Evolutionary conservation across 2,329 filamentous ascomycete species (phyloP), one percentile per base, ranked within the genome.

Genomic region (Nemania sp.): DNA sequence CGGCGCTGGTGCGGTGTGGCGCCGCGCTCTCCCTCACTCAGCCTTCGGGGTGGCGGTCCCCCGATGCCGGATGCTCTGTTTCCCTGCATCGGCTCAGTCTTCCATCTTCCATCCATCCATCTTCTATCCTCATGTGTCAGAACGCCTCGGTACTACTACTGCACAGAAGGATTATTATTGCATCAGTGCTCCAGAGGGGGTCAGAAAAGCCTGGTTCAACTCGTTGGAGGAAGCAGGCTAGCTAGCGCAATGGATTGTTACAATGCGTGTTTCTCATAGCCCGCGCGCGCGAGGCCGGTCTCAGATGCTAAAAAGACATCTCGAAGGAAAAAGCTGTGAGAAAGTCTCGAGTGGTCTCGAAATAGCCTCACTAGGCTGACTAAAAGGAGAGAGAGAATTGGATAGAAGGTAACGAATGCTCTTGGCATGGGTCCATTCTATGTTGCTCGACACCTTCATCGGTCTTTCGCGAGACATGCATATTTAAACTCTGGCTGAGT

Each of bases 381-480:
- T 49, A 35, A 29, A 20, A 37, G n/a, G 29, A 42, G 29, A 25
- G n/a, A 50, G 32, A 45, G 43, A 32, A 32, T 52, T 20, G 43
- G 25, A n/a, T n/a, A n/a, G n/a, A n/a, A n/a, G n/a, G n/a, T n/a
- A n/a, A n/a, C n/a, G n/a, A n/a, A n/a, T n/a, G n/a, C n/a, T 48
- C 20, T 53, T 51, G n/a, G 53, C 39, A 54, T 34, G 37, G 50
- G 53, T 49, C 40, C 42, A 34, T 7, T 29, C 25, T n/a, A 5
- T 20, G 25, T 49, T 54, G 54, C 59, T 54, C 20, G 34, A 37
- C 13, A 15, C 53, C 51, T 54, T 53, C 55, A 57, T 57, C 60
- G 63, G 60, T 13, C 37, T 57, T 62, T 42, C 43, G 61, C 63
- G 63, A 65, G 63, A 65, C 63, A 65, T 65, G 61, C 63, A 65